Base-by-base conservation (phyloP, 768 basidiomycete species). In the Amanita subjunquillea region DNA sequence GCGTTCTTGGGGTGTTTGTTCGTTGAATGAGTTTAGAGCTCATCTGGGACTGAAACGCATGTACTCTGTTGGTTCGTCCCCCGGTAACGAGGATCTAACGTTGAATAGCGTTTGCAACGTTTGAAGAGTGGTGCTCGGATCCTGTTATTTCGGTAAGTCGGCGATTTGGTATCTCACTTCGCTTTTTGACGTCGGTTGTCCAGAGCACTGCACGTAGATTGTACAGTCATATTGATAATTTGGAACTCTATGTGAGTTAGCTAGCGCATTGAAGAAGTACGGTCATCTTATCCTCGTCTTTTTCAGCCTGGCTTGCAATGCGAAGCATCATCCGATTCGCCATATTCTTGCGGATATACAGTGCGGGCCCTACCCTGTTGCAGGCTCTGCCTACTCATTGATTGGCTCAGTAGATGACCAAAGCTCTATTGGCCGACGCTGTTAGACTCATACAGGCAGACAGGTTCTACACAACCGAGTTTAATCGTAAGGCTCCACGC, bases 321-420 rank as follows among this genome's bases (percentile, higher is more conserved):
- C 13, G 69, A 70, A 50, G 38, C 38, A 22, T 57, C 65, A 4
- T 62, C 62, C 2, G 67, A 68, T 61, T 68, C 67, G 1, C 44
- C 67, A 7, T 71, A 69, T 9, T 79, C 79, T 57, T 78, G 79
- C 2, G 80, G 80, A 17, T 84, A 77, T 62, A 84, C 85, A 3
- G 65, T 66, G 45, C 23, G 60, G 51, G n/a, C 22, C 12, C 36
- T 13, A n/a, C n/a, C 12, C 36, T 17, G 15, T 34, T 38, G 12
- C 22, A 17, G 34, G 4, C 10, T 40, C 7, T 20, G 10, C 7
- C 36, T 13, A n/a, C 23, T 51, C 22, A 37, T 34, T 41, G 22
- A 41, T 43, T 47, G 39, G 41, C 40, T 44, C 13, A 13, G 41
- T 53, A 73, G 72, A 74, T 71, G 51, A 72, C 74, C 36, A 64